phyloP scores from a whole-genome alignment of 1,139 yeast species.

The Lodderomyces parapsilosis region DNA sequence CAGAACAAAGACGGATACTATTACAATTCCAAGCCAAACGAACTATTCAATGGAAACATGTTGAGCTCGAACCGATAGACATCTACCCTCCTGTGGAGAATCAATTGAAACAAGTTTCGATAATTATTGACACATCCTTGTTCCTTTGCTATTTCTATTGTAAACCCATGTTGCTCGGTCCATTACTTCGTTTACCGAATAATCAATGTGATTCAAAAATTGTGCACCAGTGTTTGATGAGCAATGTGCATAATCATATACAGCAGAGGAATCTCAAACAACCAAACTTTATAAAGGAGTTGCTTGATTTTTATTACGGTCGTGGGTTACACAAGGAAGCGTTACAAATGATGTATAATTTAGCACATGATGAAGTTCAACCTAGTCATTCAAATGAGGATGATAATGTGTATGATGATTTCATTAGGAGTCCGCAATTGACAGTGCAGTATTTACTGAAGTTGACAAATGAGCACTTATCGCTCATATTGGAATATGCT shows the following conservation, averaged over 20 bases:
- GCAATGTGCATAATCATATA: conserved; percentile 28
- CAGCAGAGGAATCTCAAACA: conserved; percentile 18
- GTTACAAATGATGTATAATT: conserved; percentile 50
- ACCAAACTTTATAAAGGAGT: conserved; percentile 58
- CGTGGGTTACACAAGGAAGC: conserved; percentile 67
- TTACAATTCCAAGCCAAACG: conserved; percentile 36
- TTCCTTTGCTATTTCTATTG: conserved; percentile 70
- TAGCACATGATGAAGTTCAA: conserved; percentile 29
- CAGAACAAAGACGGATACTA: conserved; percentile 54
- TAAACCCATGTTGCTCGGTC: conserved; percentile 75
- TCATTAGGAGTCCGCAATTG: conserved; percentile 44
- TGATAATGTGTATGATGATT: conserved; percentile 20
- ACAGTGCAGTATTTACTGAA: conserved; percentile 67
- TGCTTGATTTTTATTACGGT: conserved; percentile 76
- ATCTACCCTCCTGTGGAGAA: conserved; percentile 27
- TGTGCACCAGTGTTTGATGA: conserved; percentile 55
- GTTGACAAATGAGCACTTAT: conserved; percentile 50
- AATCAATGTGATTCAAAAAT: conserved; percentile 69
- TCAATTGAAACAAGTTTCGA: conserved; percentile 32
- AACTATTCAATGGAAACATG: conserved; percentile 44
- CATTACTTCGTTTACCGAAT: conserved; percentile 68
- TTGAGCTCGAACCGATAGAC: conserved; percentile 39
- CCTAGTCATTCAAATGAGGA: conserved; percentile 16
- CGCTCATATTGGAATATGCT: conserved; percentile 58
- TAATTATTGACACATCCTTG: conserved; percentile 72